Conservation (phyloP, 352 stramenopile genomes). For the Pythium utonaiense region DNA sequence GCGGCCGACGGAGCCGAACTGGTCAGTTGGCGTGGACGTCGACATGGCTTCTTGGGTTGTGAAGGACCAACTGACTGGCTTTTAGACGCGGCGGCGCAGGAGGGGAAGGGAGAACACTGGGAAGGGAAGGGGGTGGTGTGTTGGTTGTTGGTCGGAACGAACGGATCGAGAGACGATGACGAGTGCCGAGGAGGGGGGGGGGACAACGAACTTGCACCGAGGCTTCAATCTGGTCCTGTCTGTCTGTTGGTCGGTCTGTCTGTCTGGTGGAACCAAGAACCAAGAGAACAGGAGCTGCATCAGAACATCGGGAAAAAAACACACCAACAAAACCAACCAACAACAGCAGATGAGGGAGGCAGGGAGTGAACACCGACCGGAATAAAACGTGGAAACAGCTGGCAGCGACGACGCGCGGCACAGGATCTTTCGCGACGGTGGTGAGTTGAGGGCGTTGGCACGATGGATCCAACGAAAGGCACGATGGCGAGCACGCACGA, state of each 20-base stretch:
- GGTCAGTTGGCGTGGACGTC: conserved; percentile 17
- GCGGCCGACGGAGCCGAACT: conserved; percentile 14
- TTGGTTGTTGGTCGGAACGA: neutral
- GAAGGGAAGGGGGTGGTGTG: neutral
- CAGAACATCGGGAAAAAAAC: conserved; percentile 6
- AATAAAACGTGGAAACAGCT: conserved; percentile 22
- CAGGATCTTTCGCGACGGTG: conserved; percentile 18
- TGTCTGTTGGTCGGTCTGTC: neutral
- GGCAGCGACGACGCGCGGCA: conserved; percentile 11
- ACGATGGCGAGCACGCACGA: neutral
- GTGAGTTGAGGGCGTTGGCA: neutral
- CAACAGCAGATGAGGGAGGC: neutral
- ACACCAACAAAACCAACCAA: conserved; percentile 1
- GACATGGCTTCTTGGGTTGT: conserved; percentile 13
- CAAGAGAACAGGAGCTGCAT: neutral
- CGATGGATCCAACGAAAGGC: neutral
- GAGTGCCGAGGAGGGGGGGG: too few relatives aligned
- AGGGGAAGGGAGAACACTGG: neutral
- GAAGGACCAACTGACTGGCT: neutral
- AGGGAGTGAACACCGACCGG: conserved; percentile 5
- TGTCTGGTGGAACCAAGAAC: neutral
- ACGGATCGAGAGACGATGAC: conserved; percentile 3
- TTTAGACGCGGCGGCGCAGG: neutral
- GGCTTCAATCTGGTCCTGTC: conserved; percentile 2
- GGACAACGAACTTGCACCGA: too few relatives aligned